phyloP scores from a whole-genome alignment of 2,329 filamentous ascomycete genomes.

The Fusarium sp. region DNA sequence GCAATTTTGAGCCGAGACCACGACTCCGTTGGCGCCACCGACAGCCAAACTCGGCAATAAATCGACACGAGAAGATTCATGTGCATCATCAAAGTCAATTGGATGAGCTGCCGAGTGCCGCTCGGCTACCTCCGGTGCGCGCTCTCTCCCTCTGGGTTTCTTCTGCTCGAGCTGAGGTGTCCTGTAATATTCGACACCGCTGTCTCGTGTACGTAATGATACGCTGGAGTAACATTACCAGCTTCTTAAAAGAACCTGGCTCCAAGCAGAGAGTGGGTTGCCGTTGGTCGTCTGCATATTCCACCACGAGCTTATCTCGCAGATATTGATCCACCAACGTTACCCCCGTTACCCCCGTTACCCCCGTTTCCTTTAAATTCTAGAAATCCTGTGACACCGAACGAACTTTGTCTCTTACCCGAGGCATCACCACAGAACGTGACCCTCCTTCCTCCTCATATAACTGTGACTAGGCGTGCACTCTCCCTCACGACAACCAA shows the following conservation, averaged over 20 bases:
- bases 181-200: neutral
- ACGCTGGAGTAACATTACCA: conserved; percentile 7
- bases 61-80: conserved; percentile 33
- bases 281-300: neutral
- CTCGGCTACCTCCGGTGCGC: conserved; percentile 12
- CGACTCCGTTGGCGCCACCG: conserved; percentile 12
- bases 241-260: conserved; percentile 21
- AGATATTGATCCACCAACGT: conserved; percentile 1
- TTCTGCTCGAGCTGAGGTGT: neutral
- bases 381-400: conserved; percentile 21
- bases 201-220: conserved; percentile 29
- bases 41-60: conserved; percentile 35
- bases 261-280: neutral
- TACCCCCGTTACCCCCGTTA: neutral
- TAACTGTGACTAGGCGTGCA: conserved; percentile 24
- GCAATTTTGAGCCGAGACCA: conserved; percentile 40
- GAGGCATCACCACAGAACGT: conserved; percentile 10
- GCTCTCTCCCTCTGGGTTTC: neutral
- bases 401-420: neutral
- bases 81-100: conserved; percentile 21
- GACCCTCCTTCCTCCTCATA: neutral
- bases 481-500: neutral
- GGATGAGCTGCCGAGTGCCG: conserved; percentile 17
- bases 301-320: conserved; percentile 24
- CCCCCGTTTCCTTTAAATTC: conserved; percentile 9